Evolutionary conservation across 192 early-diverging fungal genomes (phyloP).

Genomic region (Lunasporangiospora selenospora): DNA sequence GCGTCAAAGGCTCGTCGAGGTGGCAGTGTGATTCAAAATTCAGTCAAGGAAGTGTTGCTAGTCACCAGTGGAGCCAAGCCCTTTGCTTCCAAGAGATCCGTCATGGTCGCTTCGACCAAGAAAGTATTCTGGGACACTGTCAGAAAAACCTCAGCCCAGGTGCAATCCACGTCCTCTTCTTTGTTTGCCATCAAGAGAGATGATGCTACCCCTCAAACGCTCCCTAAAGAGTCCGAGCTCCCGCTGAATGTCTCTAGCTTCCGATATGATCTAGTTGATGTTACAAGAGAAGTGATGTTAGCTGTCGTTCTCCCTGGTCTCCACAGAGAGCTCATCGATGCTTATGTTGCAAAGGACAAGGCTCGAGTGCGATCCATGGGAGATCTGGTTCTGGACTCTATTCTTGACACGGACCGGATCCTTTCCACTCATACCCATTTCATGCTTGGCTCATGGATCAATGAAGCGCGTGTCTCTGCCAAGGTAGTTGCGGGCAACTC

Average conservation of each 20-base stretch:
- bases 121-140: no score
- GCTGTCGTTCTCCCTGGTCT: slow-evolving; percentile 31
- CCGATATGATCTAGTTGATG: slow-evolving; percentile 42
- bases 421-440: slow-evolving; percentile 32
- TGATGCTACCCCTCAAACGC: no score
- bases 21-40: slow-evolving; percentile 6
- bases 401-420: slow-evolving; percentile 20
- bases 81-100: no score
- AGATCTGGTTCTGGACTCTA: background rate
- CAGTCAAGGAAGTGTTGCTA: slow-evolving; percentile 7
- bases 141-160: no score
- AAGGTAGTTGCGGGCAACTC: background rate
- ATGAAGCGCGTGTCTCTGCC: slow-evolving; percentile 14
- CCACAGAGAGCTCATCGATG: slow-evolving; percentile 23
- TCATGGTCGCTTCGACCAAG: no score
- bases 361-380: slow-evolving; percentile 9
- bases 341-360: slow-evolving; percentile 22
- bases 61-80: no score
- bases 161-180: no score
- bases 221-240: background rate
- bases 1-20: slow-evolving; percentile 6
- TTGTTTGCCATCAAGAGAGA: no score
- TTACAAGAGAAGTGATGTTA: slow-evolving; percentile 28
- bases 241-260: slow-evolving; percentile 36
- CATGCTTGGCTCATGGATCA: slow-evolving; percentile 38